These are phyloP conservation scores for Erodium chrysanthum DNA, from an alignment of 441 rosid species.

Conservation along the genomic window DNA sequence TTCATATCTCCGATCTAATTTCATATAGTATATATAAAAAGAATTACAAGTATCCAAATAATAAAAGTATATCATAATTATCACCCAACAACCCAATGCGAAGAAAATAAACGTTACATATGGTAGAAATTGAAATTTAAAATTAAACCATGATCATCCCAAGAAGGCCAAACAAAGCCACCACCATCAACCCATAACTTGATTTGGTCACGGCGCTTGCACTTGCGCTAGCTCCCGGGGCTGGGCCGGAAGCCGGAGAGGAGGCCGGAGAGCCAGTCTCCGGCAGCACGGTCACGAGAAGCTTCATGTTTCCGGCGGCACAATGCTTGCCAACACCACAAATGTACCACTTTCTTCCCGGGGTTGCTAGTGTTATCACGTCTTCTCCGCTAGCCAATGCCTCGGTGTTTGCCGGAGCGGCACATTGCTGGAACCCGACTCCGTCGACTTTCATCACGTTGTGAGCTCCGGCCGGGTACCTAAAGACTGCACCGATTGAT, in stretches of 20 bases:
- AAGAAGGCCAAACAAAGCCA: neutral
- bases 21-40: too few species aligned
- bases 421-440: neutral
- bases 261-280: neutral
- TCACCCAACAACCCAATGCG: too few species aligned
- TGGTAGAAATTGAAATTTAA: too few species aligned
- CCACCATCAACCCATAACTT: neutral
- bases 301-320: conserved; percentile 1
- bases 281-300: neutral
- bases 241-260: neutral
- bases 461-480: neutral
- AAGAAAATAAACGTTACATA: too few species aligned
- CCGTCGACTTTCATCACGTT: conserved; percentile 1
- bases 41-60: too few species aligned
- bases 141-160: neutral
- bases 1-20: too few species aligned
- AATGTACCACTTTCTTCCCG: conserved; percentile 8
- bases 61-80: too few species aligned
- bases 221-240: neutral
- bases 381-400: conserved; percentile 1
- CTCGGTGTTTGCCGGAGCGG: neutral
- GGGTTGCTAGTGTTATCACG: neutral
- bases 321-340: neutral
- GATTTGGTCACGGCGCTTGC: neutral
- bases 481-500: neutral